Base-by-base conservation (phyloP, 2,329 filamentous ascomycete genomes). In the Lomentospora prolificans region DNA sequence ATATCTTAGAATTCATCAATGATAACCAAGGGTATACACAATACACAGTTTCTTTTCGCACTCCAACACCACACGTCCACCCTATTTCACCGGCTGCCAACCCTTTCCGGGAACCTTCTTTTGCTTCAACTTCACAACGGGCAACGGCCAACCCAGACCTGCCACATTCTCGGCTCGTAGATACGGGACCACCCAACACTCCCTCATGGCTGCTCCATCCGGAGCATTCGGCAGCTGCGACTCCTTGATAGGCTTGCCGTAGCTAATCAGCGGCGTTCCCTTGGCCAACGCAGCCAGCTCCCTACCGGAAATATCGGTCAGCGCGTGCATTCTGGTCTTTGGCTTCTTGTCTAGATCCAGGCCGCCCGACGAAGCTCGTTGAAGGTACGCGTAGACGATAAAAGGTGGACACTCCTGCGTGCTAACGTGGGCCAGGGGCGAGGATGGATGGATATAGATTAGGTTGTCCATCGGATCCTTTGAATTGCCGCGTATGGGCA, bases 161-260 rank as follows among this genome's bases (percentile, higher is more conserved):
- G 81, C 84, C 0, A 70, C 76, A 0, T 77, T 81, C 64, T 90
- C 87, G 0, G 87, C 85, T 53, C 84, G 74, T 60, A 97, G 67
- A 61, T 85, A 86, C 51, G 91, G 86, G 61, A 92, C 81, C 2
- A 95, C 87, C 81, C 88, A 95, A 63, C 87, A 90, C 69, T 94
- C 86, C 51, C 91, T 79, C 25, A 66, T 64, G 50, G 67, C 70
- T 41, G 71, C 69, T 52, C 72, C 65, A n/a, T 54, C 33, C 10
- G 17, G 12, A 12, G 39, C 41, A 28, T 25, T 9, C 27, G 53
- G 53, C n/a, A 55, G 24, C 60, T 79, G 73, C 12, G 88, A 80
- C 74, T 94, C 91, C 62, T 94, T 94, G 66, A 96, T 85, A 1
- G 94, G 92, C 73, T 97, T 97, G 3, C 90, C 89, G 61, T 92